Conservation (phyloP, 2,329 filamentous ascomycete genomes). For the Endoconidiophora polonica region DNA sequence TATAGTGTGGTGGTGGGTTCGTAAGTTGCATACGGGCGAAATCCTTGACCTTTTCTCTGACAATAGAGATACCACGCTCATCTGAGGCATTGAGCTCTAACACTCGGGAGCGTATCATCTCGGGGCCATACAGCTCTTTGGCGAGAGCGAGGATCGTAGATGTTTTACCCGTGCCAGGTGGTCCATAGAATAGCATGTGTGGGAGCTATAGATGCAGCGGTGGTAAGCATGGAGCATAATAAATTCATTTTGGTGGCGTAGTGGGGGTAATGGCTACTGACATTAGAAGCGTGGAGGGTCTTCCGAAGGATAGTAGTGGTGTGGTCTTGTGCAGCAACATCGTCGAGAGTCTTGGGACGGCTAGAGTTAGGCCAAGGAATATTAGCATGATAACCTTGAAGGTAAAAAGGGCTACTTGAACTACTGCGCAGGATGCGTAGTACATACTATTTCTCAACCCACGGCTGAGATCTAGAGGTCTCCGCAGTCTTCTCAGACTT, state of each 20-base stretch:
- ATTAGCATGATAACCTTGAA: conserved; percentile 17
- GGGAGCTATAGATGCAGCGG: conserved; percentile 44
- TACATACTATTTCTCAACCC: conserved; percentile 95
- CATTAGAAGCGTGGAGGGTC: conserved; percentile 86
- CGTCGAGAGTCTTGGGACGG: conserved; percentile 80
- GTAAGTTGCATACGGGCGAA: conserved; percentile 92
- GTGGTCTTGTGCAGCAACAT: conserved; percentile 95
- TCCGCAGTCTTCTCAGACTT: conserved; percentile 48
- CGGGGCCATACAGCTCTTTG: conserved; percentile 92
- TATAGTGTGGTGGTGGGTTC: conserved; percentile 55
- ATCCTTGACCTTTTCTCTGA: conserved; percentile 94
- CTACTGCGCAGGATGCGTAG: background rate
- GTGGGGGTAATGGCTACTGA: conserved; percentile 20
- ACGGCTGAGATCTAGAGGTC: conserved; percentile 60
- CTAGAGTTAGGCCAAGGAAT: conserved; percentile 28
- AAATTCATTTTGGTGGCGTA: conserved; percentile 15
- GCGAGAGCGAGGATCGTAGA: conserved; percentile 93
- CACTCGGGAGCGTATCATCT: conserved; percentile 84
- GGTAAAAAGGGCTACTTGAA: background rate
- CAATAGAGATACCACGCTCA: conserved; percentile 92
- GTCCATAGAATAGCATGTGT: conserved; percentile 98
- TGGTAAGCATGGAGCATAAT: conserved; percentile 9
- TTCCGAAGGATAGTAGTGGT: conserved; percentile 84
- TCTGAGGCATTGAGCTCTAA: conserved; percentile 98
- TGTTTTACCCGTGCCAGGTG: conserved; percentile 93